Evolutionary conservation across 2,329 filamentous ascomycete genomes (phyloP).

Genomic region (Zopfia rhizophila): DNA sequence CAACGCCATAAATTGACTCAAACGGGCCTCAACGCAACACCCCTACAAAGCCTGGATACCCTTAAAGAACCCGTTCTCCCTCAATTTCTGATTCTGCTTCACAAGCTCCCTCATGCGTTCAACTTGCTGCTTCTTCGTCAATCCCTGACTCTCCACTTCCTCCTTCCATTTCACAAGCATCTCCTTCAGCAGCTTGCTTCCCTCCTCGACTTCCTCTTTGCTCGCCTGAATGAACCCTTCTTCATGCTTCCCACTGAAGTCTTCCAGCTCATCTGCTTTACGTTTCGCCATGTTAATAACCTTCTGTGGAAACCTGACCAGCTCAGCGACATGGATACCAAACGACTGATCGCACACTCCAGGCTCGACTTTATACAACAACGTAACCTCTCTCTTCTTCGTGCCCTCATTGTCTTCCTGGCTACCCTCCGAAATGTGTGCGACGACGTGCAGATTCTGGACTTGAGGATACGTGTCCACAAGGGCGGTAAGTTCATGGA

Average conservation of each 20-base stretch:
- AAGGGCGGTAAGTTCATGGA: slow-evolving; percentile 95
- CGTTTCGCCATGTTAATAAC: slow-evolving; percentile 99
- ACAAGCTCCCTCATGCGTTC: slow-evolving; percentile 83
- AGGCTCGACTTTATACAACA: slow-evolving; percentile 95
- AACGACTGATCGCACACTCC: slow-evolving; percentile 98
- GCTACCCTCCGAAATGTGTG: slow-evolving; percentile 76
- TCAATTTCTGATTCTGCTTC: slow-evolving; percentile 72
- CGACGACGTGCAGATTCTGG: slow-evolving; percentile 93
- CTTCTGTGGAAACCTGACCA: slow-evolving; percentile 95
- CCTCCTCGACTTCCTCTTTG: slow-evolving; percentile 89
- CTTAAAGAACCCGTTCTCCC: slow-evolving; percentile 75
- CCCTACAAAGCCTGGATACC: slow-evolving; percentile 59
- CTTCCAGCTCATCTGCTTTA: slow-evolving; percentile 97
- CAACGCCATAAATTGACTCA: slow-evolving; percentile 3
- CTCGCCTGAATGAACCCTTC: slow-evolving; percentile 58
- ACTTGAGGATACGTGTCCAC: slow-evolving; percentile 89
- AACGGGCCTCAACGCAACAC: no score
- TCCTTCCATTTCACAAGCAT: slow-evolving; percentile 87
- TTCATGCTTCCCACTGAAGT: slow-evolving; percentile 86
- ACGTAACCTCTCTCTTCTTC: slow-evolving; percentile 78
- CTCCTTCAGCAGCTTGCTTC: slow-evolving; percentile 84
- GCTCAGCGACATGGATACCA: slow-evolving; percentile 96
- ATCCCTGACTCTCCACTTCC: slow-evolving; percentile 69
- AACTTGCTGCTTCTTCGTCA: slow-evolving; percentile 74
- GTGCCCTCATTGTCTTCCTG: slow-evolving; percentile 56